These are phyloP conservation scores for Penicillium canescens DNA, from an alignment of 495 filamentous ascomycete genomes.

Conservation along the genomic window DNA sequence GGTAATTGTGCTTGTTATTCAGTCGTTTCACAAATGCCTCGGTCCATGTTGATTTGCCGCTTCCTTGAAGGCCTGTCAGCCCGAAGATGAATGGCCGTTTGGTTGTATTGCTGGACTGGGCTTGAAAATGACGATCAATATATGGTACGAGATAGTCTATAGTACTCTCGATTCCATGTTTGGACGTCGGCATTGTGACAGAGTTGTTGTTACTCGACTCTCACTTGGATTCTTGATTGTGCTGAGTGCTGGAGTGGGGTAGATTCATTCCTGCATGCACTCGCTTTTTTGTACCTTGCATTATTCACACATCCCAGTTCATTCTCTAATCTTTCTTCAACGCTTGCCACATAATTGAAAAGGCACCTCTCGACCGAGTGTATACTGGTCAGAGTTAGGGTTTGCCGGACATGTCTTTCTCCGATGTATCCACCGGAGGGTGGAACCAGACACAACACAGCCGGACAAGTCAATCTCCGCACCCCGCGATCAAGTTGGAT, in stretches of 20 bases:
- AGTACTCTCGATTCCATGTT: constrained; percentile 6
- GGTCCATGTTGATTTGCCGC: constrained; percentile 21
- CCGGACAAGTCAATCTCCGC: constrained; percentile 19
- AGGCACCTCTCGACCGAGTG: too few species aligned
- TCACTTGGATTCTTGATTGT: not conserved
- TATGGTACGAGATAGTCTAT: constrained; percentile 4
- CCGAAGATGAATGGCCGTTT: constrained; percentile 11
- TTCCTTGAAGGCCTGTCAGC: constrained; percentile 19
- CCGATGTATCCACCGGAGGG: constrained; percentile 3
- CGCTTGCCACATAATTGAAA: too few species aligned
- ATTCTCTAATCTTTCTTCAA: too few species aligned
- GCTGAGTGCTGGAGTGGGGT: too few species aligned
- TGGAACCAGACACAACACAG: not conserved
- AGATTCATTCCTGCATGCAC: too few species aligned
- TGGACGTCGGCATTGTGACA: constrained; percentile 4
- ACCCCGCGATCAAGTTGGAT: constrained; percentile 5
- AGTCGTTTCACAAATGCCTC: constrained; percentile 9
- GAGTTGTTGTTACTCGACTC: not conserved
- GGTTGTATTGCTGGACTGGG: constrained; percentile 2
- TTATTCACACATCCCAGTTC: too few species aligned
- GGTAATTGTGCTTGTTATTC: constrained; percentile 3
- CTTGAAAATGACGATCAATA: constrained; percentile 5
- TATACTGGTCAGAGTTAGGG: not conserved
- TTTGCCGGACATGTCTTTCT: constrained; percentile 20
- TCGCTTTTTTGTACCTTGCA: too few species aligned